Percentiles rank a stretch among this genome's conserved stretches.
Evolutionary conservation across 75 land plant genomes (phyloP).

Genomic region (Sequoiadendron giganteum): DNA sequence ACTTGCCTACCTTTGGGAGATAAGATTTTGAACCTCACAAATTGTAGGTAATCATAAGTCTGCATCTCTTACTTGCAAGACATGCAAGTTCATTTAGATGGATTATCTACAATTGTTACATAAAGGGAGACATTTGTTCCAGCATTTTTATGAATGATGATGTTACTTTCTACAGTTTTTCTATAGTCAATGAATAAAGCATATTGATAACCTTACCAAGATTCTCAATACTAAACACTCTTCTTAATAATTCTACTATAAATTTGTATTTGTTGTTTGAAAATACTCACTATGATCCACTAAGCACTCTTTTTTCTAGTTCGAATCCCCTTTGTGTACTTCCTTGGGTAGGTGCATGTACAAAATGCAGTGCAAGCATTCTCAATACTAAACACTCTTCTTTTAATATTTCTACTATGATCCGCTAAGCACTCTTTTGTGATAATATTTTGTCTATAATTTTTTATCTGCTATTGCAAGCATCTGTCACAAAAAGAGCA

Average conservation of each 20-base stretch:
- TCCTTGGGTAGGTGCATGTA: background rate
- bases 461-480: no score
- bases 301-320: background rate
- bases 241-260: no score
- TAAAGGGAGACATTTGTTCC: background rate
- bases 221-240: no score
- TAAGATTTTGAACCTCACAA: background rate
- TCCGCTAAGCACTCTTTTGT: no score
- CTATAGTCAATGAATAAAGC: background rate
- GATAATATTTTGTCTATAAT: no score
- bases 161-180: background rate
- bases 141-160: background rate
- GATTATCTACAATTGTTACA: background rate
- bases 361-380: background rate
- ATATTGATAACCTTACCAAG: background rate
- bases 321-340: background rate
- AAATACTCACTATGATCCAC: no score
- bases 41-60: background rate
- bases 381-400: background rate
- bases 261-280: no score
- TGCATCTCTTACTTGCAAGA: slow-evolving; percentile 11
- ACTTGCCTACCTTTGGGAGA: background rate
- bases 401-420: no score
- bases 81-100: background rate
- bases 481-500: no score